These are phyloP conservation scores for Rhodotorula kratochvilovae DNA, from an alignment of 768 basidiomycete species.

Conservation along the genomic window DNA sequence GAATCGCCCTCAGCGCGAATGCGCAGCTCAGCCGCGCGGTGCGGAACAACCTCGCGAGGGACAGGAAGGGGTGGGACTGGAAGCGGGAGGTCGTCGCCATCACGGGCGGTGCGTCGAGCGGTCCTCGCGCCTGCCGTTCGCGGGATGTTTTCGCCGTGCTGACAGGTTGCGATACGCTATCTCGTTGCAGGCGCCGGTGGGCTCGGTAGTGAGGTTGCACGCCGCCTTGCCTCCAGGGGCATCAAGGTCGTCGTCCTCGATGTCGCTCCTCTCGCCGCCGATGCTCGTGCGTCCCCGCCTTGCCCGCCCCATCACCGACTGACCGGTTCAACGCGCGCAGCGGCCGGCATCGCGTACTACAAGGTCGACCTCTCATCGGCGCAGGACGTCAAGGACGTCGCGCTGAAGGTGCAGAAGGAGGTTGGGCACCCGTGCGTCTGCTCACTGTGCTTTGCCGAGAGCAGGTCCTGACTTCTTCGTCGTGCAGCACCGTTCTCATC, in stretches of 20 bases:
- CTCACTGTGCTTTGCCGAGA: not conserved
- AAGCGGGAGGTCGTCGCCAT: slow-evolving; percentile 80
- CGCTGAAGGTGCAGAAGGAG: slow-evolving; percentile 71
- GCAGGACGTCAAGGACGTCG: slow-evolving; percentile 72
- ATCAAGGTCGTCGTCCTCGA: slow-evolving; percentile 83
- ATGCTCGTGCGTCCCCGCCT: slow-evolving; percentile 59
- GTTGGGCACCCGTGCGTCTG: slow-evolving; percentile 50
- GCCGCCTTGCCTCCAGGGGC: slow-evolving; percentile 75
- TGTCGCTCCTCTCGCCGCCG: slow-evolving; percentile 65
- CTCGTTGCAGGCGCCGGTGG: slow-evolving; percentile 68
- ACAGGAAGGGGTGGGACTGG: slow-evolving; percentile 59
- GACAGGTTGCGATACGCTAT: not conserved
- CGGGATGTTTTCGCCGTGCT: too few relatives aligned
- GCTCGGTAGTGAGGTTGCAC: slow-evolving; percentile 78
- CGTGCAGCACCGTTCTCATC: slow-evolving; percentile 67
- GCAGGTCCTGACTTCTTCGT: slow-evolving; percentile 53
- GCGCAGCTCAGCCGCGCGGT: not conserved
- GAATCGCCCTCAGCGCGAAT: not conserved
- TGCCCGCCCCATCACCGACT: too few relatives aligned
- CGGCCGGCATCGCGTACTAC: slow-evolving; percentile 77
- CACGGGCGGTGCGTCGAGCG: slow-evolving; percentile 67
- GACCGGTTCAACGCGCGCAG: not conserved
- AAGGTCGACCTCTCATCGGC: slow-evolving; percentile 87
- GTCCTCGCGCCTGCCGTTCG: not conserved
- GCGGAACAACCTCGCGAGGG: slow-evolving; percentile 14